These are phyloP conservation scores for Alliaria petiolata DNA, from an alignment of 345 rosid genomes.

Conservation along the genomic window DNA sequence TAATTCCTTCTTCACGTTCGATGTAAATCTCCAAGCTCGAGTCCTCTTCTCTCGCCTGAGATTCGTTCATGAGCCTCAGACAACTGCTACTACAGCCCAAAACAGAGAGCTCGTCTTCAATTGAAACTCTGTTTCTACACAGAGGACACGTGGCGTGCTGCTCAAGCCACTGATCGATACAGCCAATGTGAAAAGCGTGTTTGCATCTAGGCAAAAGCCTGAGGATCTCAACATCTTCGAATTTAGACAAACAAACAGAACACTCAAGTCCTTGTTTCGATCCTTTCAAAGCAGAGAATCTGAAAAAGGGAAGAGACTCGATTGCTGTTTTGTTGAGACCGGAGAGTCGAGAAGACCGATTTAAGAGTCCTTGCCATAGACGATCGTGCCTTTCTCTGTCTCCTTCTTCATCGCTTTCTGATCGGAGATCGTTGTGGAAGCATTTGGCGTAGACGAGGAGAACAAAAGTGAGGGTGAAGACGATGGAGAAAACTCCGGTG, in stretches of 20 bases:
- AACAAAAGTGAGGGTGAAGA: constrained; percentile 57
- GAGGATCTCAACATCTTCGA: constrained; percentile 75
- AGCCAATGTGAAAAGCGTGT: constrained; percentile 83
- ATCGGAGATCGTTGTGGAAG: constrained; percentile 42
- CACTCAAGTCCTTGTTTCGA: constrained; percentile 80
- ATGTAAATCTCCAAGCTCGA: constrained; percentile 54
- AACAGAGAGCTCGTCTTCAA: constrained; percentile 52
- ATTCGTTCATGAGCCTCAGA: constrained; percentile 40
- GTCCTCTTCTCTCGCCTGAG: constrained; percentile 39
- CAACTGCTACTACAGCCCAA: constrained; percentile 50
- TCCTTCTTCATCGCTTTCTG: constrained; percentile 7
- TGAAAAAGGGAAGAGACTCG: constrained; percentile 85
- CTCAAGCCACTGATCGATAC: constrained; percentile 92
- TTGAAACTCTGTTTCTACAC: constrained; percentile 55
- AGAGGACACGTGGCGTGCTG: constrained; percentile 86
- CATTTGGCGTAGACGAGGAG: constrained; percentile 69
- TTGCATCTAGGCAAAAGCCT: constrained; percentile 79
- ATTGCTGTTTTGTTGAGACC: constrained; percentile 73
- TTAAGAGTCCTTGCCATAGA: constrained; percentile 29
- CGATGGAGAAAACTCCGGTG: constrained; percentile 54
- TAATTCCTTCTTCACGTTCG: constrained; percentile 59
- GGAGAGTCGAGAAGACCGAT: constrained; percentile 47
- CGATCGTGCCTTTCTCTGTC: not conserved
- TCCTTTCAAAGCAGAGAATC: constrained; percentile 83
- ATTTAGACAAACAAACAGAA: constrained; percentile 77